Evolutionary conservation across 306 rosid genomes (phyloP), one percentile per base, ranked within the genome.

Genomic region (Prunus salicina): DNA sequence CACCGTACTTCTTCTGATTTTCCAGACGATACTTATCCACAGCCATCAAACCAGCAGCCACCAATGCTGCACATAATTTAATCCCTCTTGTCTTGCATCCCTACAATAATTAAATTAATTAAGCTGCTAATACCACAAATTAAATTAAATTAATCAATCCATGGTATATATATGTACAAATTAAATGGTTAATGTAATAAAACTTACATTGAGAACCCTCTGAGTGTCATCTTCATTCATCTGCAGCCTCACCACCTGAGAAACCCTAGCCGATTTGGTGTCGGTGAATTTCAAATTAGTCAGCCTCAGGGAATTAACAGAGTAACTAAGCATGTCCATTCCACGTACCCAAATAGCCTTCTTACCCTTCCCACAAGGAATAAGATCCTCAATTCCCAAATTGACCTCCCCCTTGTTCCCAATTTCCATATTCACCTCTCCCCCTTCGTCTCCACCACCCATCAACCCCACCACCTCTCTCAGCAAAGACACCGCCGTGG

Each of bases 31-130:
- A 76, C 78, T 77, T 43, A 50, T 88, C 84, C 0, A 83, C 82
- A 6, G 90, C 91, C 62, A 85, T 79, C 78, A 91, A 58, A 43
- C 90, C 93, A 1, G 96, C 89, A 15, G 91, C 96, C 12, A 69
- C 82, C 67, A 91, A 2, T 38, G 71, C 89, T 12, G 86, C 89
- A 27, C 91, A 85, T 30, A 91, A 61, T 47, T 88, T 91, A 18
- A 91, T 85, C 76, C 81, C 86, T 47, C 64, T 86, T 56, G 24
- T 46, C 46, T 75, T 85, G 83, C 96, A 90, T 2, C 84, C 92
- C 96, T 88, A 73, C 56, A 51, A 50, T 45, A 11, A 46, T 46
- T 11, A 46, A 46, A 8, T 32, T 32, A 32, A 32, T 32, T 32
- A 32, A 32, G 38, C 38, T 0, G 38, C 38, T 0, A 32, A 32